Evolutionary conservation across 2,329 filamentous ascomycete species (phyloP).

Genomic region (Zopfia rhizophila): DNA sequence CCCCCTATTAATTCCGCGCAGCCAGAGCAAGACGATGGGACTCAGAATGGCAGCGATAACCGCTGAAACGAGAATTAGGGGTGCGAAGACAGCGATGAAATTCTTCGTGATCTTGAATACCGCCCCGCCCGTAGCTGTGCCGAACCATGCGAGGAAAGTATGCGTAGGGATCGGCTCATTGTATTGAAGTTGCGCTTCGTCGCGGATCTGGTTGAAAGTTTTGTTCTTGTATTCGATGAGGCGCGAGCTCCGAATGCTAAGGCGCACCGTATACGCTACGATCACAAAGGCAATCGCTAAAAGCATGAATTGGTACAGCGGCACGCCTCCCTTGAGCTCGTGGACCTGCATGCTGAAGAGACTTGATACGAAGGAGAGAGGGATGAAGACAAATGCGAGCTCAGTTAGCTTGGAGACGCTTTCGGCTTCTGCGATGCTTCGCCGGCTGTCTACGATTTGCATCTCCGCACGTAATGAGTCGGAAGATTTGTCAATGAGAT

Average conservation of each 20-base stretch:
- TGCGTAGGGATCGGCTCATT: conserved; percentile 25
- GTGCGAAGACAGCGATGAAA: conserved; percentile 10
- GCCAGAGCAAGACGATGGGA: conserved; percentile 26
- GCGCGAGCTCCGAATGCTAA: conserved; percentile 22
- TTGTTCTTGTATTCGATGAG: conserved; percentile 22
- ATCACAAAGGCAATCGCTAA: conserved; percentile 21
- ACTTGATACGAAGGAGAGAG: conserved; percentile 38
- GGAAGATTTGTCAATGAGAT: conserved; percentile 33
- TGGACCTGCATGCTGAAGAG: conserved; percentile 43
- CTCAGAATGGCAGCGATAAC: conserved; percentile 23
- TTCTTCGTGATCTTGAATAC: not conserved
- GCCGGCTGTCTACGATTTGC: conserved; percentile 37
- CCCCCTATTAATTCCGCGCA: conserved; percentile 23
- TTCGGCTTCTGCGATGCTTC: conserved; percentile 42
- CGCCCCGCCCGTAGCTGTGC: not conserved
- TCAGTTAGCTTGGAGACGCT: conserved; percentile 44
- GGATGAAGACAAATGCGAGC: conserved; percentile 46
- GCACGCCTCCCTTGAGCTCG: conserved; percentile 31
- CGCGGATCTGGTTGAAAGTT: conserved; percentile 13
- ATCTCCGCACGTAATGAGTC: conserved; percentile 50
- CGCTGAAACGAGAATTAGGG: conserved; percentile 7
- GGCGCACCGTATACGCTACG: conserved; percentile 20
- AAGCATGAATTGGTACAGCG: conserved; percentile 16
- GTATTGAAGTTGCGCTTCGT: conserved; percentile 18
- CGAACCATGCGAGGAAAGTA: conserved; percentile 20